Base-by-base conservation (phyloP, 2,329 filamentous ascomycete species). In the Beauveria varroae region DNA sequence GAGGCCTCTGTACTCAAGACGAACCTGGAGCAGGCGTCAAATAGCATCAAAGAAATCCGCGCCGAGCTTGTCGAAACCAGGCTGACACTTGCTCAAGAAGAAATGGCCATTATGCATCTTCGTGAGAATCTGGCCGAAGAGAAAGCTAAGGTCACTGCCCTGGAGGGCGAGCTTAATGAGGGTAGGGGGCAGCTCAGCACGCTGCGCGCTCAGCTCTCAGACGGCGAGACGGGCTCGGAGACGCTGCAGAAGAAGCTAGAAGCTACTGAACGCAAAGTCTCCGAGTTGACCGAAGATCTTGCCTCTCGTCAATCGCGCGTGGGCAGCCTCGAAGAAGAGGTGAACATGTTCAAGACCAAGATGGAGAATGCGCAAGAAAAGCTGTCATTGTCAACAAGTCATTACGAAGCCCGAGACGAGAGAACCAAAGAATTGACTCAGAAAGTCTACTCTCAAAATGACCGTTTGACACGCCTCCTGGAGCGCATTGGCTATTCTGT, bases 401-500 rank as follows among this genome's bases (percentile, higher is more conserved):
- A 86, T 56, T 84, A 91, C 52, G 86, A 91, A 49, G 81, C 84
- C 51, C 89, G 91, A 51, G 88, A 88, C 46, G 78, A 81, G 57
- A 87, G 87, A 64, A 87, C 91, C 5, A 91, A 90, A 71, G 91
- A 97, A 65, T 78, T 98, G 14, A 96, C 92, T 1, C 89, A 92
- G 68, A 86, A 87, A 61, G 79, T 97, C 4, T 96, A 91, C 71
- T 82, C 86, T 1, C 90, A 96, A 64, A 93, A 95, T 64, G 90
- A 96, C 67, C 87, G 91, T 26, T 79, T 97, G n/a, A 84, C 85
- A 63, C 86, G 88, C 57, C 84, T 99, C 53, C 80, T 99, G 0
- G 93, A 98, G 70, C 85, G 91, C 34, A 81, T 98, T 5, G 93
- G 93, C 14, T 96, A 95, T 70, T 86, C 88, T 0, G 83, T 98